Evolutionary conservation across 2,329 filamentous ascomycete species (phyloP).

Genomic region (Trichoderma koningiopsis): DNA sequence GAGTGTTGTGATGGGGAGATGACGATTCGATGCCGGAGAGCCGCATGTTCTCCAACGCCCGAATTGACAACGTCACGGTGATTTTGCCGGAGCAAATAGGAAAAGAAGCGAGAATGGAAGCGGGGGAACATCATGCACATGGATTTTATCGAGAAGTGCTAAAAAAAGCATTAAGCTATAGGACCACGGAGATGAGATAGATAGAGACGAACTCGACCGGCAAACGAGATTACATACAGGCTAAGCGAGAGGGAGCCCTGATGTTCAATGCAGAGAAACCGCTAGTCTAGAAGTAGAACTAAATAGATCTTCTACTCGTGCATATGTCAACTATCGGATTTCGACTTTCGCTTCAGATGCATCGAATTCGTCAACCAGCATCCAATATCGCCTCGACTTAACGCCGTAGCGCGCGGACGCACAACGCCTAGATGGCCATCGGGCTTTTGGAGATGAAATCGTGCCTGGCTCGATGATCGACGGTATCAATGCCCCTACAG

Average conservation of each 20-base stretch:
- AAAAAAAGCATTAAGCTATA: slow-evolving; percentile 12
- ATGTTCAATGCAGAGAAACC: not conserved
- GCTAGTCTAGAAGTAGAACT: too few species aligned
- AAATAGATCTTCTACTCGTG: not conserved
- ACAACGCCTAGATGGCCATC: not conserved
- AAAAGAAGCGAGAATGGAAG: not conserved
- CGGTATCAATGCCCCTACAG: not conserved
- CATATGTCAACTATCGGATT: not conserved
- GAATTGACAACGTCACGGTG: not conserved
- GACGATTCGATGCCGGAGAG: not conserved
- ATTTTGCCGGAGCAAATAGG: not conserved
- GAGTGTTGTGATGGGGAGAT: not conserved
- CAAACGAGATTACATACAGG: slow-evolving; percentile 7
- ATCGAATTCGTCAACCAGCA: not conserved
- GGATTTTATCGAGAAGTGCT: not conserved
- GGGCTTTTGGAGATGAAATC: slow-evolving; percentile 10
- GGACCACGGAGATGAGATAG: slow-evolving; percentile 10
- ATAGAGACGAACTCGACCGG: not conserved
- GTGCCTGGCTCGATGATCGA: slow-evolving; percentile 9
- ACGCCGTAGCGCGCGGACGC: slow-evolving; percentile 14
- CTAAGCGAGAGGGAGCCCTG: not conserved
- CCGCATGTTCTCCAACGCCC: not conserved
- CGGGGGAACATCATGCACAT: not conserved
- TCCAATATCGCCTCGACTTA: not conserved
- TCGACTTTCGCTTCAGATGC: not conserved